Conservation (phyloP, 208 protist genomes). For the Jaenimonas drosophilae region DNA sequence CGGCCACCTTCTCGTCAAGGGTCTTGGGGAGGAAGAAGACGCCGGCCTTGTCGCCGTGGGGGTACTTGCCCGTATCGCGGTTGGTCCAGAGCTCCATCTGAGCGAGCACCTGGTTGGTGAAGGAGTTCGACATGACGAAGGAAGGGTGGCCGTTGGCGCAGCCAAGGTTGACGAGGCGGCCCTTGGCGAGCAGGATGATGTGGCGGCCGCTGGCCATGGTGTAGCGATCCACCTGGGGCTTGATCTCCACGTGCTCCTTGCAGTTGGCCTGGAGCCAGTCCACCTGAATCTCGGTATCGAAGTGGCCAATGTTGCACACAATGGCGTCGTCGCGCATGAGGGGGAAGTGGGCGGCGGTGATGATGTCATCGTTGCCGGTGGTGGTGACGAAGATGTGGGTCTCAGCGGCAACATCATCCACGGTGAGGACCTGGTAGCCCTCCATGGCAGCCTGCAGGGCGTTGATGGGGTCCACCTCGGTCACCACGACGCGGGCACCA, state of each 20-base stretch:
- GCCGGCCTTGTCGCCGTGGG: constrained; percentile 75
- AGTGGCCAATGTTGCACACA: constrained; percentile 99
- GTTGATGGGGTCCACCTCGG: constrained; percentile 99
- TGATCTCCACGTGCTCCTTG: constrained; percentile 95
- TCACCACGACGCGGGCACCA: constrained; percentile 96
- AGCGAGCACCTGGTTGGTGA: constrained; percentile 99
- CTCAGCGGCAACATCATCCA: constrained; percentile 91
- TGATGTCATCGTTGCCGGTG: constrained; percentile 98
- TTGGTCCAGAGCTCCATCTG: constrained; percentile 98
- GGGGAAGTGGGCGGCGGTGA: constrained; percentile 94
- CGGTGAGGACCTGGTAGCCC: constrained; percentile 93
- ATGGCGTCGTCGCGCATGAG: constrained; percentile 99
- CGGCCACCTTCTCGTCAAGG: constrained; percentile 99
- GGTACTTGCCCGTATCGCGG: constrained; percentile 90
- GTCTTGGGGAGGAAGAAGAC: constrained; percentile 98
- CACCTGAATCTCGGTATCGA: constrained; percentile 99
- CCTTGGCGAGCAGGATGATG: constrained; percentile 96
- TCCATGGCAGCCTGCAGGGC: constrained; percentile 99
- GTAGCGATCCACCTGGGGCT: constrained; percentile 98
- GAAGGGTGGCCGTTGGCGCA: constrained; percentile 99
- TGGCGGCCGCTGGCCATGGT: constrained; percentile 91
- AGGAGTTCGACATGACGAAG: constrained; percentile 99
- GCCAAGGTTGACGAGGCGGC: constrained; percentile 98
- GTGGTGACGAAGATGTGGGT: constrained; percentile 98
- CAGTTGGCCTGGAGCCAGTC: constrained; percentile 89